A percentile compares a stretch with the other conserved stretches of the same genome.
phyloP scores from a whole-genome alignment of 768 basidiomycete species.

The Boletus patriciae region DNA sequence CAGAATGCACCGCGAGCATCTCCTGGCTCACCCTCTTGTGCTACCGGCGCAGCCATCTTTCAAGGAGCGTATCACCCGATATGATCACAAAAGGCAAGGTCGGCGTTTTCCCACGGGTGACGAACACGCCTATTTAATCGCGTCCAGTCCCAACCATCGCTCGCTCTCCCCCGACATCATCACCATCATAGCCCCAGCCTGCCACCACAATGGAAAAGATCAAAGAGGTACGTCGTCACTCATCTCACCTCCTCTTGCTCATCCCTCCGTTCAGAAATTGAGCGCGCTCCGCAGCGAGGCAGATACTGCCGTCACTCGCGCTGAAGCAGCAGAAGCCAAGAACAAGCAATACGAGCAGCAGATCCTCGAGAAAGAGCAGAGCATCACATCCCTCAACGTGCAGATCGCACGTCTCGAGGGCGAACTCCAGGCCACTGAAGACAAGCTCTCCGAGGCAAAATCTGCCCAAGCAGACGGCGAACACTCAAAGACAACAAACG shows the following conservation, averaged over 20 bases:
- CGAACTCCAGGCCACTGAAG: constrained; percentile 72
- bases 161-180: constrained; percentile 8
- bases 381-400: constrained; percentile 76
- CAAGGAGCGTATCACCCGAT: background rate
- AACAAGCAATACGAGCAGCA: constrained; percentile 75
- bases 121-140: constrained; percentile 22
- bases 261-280: constrained; percentile 57
- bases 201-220: constrained; percentile 46
- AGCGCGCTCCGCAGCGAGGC: constrained; percentile 77
- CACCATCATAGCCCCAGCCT: constrained; percentile 5
- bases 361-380: constrained; percentile 81
- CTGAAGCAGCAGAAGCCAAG: constrained; percentile 84
- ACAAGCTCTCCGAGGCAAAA: constrained; percentile 65
- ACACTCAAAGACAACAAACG: constrained; percentile 65
- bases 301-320: constrained; percentile 75
- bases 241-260: background rate
- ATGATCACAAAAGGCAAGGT: constrained; percentile 38
- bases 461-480: constrained; percentile 64
- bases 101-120: constrained; percentile 36
- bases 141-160: constrained; percentile 18
- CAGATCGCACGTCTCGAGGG: constrained; percentile 62
- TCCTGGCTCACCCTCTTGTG: constrained; percentile 65
- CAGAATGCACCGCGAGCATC: background rate
- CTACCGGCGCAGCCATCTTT: constrained; percentile 65
- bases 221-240: constrained; percentile 37